Conservation (phyloP, 2,329 filamentous ascomycete genomes). For the Pseudogymnoascus sp. region DNA sequence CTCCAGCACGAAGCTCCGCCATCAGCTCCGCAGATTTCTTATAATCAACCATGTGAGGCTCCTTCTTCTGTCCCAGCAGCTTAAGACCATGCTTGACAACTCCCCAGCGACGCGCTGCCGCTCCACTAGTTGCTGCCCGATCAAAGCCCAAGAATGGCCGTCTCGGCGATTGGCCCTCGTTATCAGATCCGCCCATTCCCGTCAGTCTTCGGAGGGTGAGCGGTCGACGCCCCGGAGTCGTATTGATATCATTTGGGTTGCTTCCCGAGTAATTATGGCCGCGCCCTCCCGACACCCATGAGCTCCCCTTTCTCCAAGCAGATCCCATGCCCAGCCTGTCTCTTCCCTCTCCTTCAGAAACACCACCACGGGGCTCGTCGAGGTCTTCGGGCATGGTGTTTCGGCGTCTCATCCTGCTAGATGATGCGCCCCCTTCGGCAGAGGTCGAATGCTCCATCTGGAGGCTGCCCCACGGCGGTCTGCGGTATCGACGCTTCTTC, state of each 20-base stretch:
- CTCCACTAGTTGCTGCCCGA: slow-evolving; percentile 64
- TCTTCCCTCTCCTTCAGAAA: slow-evolving; percentile 70
- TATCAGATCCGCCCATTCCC: slow-evolving; percentile 52
- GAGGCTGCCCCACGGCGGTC: slow-evolving; percentile 31
- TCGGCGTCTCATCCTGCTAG: slow-evolving; percentile 55
- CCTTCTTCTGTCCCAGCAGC: slow-evolving; percentile 69
- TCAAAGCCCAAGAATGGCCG: slow-evolving; percentile 54
- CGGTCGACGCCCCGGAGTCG: slow-evolving; percentile 44
- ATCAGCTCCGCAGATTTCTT: slow-evolving; percentile 94
- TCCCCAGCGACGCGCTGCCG: slow-evolving; percentile 67
- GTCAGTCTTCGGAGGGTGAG: slow-evolving; percentile 61
- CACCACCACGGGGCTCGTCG: slow-evolving; percentile 50
- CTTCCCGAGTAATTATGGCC: slow-evolving; percentile 41
- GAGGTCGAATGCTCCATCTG: neutral
- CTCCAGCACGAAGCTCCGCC: slow-evolving; percentile 86
- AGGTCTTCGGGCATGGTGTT: slow-evolving; percentile 56
- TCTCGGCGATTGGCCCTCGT: slow-evolving; percentile 51
- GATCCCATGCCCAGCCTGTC: slow-evolving; percentile 50
- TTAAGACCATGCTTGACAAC: slow-evolving; percentile 87
- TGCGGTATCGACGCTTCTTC: slow-evolving; percentile 56
- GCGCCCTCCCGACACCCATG: slow-evolving; percentile 41
- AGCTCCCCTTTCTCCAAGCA: slow-evolving; percentile 50
- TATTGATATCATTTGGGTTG: slow-evolving; percentile 46
- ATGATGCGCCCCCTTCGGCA: slow-evolving; percentile 41
- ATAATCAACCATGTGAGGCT: slow-evolving; percentile 79